Base-by-base conservation (phyloP, 129 eudicot species). In the Oenanthe sinensis region DNA sequence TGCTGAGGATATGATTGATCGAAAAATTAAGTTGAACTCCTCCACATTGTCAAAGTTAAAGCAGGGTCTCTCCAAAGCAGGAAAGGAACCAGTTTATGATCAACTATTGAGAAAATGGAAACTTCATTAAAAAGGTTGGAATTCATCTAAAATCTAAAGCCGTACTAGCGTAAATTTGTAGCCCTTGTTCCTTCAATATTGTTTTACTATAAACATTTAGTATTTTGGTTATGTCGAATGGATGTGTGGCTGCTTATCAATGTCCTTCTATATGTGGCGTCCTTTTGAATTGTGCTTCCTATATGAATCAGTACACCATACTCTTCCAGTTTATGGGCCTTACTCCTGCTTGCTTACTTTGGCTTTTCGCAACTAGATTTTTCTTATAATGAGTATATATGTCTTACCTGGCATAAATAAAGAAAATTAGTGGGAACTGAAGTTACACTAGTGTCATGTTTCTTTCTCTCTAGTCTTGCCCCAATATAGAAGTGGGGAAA, bases 1-100 rank as follows among this genome's bases (percentile, higher is more conserved):
- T 76, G 97, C 97, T 0, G 93, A 93, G 52, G 97, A 89, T 81
- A 89, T 91, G 88, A 86, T 93, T 15, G 93, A 91, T 42, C 81
- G 91, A 42, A 81, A 87, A 79, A 88, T 93, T 54, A 87, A 85
- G 80, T 80, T 93, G 92, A 86, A 47, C 75, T 87, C 96, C 54
- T 55, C 84, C 22, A 87, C 91, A 2, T 79, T 93, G 71, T 77
- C 98, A 16, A 85, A 83, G 78, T 77, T 93, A 81, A 93, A 86
- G 55, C 92, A 89, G 75, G 80, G 88, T 78, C 94, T 93, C 65
- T 79, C 84, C 8, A 87, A 84, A 84, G 87, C 80, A 50, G 90
- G 96, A 30, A 91, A 88, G 75, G 82, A 77, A 1, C 78, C 84
- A 79, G 87, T 82, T 43, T 91, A 87, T 79, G 92, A 93, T 72